phyloP scores from a whole-genome alignment of 2,329 filamentous ascomycete species.

The Paecilomyces sp. region DNA sequence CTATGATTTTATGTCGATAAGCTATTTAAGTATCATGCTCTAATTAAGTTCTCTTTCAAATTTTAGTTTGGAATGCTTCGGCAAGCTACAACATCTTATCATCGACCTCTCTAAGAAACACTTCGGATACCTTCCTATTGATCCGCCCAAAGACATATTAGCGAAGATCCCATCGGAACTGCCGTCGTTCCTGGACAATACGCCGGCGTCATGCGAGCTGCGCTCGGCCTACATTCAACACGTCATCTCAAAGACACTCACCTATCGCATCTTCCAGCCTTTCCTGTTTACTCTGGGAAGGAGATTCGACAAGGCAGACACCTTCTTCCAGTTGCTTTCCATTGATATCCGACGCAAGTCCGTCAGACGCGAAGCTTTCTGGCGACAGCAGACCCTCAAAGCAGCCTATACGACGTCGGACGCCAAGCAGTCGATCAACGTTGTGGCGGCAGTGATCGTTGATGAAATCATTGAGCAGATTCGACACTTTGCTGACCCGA shows the following conservation, averaged over 20 bases:
- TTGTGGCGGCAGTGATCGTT: constrained; percentile 48
- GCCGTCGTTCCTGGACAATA: constrained; percentile 50
- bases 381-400: constrained; percentile 52
- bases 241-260: constrained; percentile 50
- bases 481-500: constrained; percentile 46
- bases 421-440: constrained; percentile 50
- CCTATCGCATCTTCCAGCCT: constrained; percentile 50
- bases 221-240: constrained; percentile 49
- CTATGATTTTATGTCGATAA: constrained; percentile 19
- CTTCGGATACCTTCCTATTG: constrained; percentile 46
- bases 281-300: constrained; percentile 51
- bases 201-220: constrained; percentile 44
- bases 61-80: constrained; percentile 46
- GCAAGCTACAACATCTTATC: constrained; percentile 45
- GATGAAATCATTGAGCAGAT: constrained; percentile 51
- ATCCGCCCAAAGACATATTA: constrained; percentile 44
- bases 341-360: constrained; percentile 51
- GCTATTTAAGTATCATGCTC: constrained; percentile 32
- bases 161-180: constrained; percentile 45
- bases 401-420: constrained; percentile 51
- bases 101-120: constrained; percentile 45
- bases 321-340: constrained; percentile 48
- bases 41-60: constrained; percentile 26
- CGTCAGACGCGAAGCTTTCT: constrained; percentile 50
- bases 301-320: constrained; percentile 50